Percentiles rank a stretch among this genome's conserved stretches.
These are phyloP conservation scores for Lizanozyma gosingica DNA, from an alignment of 1,139 yeast species.

Conservation along the genomic window DNA sequence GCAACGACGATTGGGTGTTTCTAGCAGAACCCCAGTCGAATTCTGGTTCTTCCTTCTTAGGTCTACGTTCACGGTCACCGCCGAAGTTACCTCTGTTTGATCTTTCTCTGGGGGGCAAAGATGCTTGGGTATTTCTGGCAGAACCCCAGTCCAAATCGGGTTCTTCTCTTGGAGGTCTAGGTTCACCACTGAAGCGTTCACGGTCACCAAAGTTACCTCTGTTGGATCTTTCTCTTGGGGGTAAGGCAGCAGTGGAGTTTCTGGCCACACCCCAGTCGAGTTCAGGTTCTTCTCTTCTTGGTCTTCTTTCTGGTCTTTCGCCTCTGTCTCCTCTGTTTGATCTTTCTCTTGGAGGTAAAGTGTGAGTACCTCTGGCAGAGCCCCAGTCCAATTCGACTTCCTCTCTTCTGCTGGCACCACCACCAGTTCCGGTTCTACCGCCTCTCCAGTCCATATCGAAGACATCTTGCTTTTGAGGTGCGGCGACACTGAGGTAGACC, in stretches of 20 bases:
- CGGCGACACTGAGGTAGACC: slow-evolving; percentile 83
- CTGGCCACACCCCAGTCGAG: slow-evolving; percentile 33
- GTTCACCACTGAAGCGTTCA: slow-evolving; percentile 5
- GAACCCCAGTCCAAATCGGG: slow-evolving; percentile 24
- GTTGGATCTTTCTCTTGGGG: slow-evolving; percentile 21
- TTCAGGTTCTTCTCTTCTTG: slow-evolving; percentile 39
- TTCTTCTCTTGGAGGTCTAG: slow-evolving; percentile 22
- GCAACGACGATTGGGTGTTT: slow-evolving; percentile 22
- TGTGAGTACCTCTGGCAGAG: slow-evolving; percentile 23
- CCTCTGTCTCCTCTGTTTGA: slow-evolving; percentile 17
- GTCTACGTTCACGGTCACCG: slow-evolving; percentile 26
- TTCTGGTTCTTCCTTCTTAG: slow-evolving; percentile 41
- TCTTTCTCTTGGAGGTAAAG: slow-evolving; percentile 30
- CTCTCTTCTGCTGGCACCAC: slow-evolving; percentile 16
- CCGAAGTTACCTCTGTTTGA: slow-evolving; percentile 17
- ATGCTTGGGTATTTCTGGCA: slow-evolving; percentile 23
- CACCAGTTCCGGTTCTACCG: slow-evolving; percentile 24
- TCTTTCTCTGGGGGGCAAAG: slow-evolving; percentile 34
- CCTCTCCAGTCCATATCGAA: slow-evolving; percentile 41
- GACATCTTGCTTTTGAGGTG: slow-evolving; percentile 55
- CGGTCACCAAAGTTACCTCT: slow-evolving; percentile 15
- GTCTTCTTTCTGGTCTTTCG: slow-evolving; percentile 20
- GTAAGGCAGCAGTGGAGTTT: slow-evolving; percentile 13
- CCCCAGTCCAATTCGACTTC: slow-evolving; percentile 31
- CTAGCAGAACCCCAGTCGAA: slow-evolving; percentile 59